Evolutionary conservation across 495 filamentous ascomycete species (phyloP).

Genomic region (Penicillium flavigenum): DNA sequence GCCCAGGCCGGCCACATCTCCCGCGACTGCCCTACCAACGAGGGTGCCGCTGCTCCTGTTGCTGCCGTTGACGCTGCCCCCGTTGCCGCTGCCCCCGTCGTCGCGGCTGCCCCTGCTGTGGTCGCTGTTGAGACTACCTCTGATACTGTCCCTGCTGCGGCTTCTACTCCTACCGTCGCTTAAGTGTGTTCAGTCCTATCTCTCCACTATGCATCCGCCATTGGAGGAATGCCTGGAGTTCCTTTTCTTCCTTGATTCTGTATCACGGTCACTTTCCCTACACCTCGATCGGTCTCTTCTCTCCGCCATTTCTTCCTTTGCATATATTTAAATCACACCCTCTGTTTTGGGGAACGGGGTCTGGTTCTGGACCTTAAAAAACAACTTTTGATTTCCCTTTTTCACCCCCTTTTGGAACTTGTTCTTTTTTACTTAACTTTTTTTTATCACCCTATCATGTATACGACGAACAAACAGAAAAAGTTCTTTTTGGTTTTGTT

Average conservation of each 20-base stretch:
- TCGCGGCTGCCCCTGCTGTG: slow-evolving; percentile 36
- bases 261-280: slow-evolving; percentile 36
- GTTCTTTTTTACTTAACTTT: slow-evolving; percentile 10
- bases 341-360: slow-evolving; percentile 24
- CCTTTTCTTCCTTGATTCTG: slow-evolving; percentile 33
- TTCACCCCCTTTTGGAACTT: slow-evolving; percentile 13
- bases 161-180: slow-evolving; percentile 56
- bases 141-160: slow-evolving; percentile 46
- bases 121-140: slow-evolving; percentile 44
- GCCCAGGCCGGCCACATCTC: slow-evolving; percentile 95
- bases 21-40: slow-evolving; percentile 74
- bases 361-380: slow-evolving; percentile 7
- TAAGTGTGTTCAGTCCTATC: slow-evolving; percentile 36
- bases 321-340: slow-evolving; percentile 42
- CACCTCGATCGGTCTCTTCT: slow-evolving; percentile 23
- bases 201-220: slow-evolving; percentile 26
- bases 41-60: slow-evolving; percentile 46
- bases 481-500: slow-evolving; percentile 31
- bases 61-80: slow-evolving; percentile 5
- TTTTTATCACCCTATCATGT: slow-evolving; percentile 38
- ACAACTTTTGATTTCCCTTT: slow-evolving; percentile 12
- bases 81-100: slow-evolving; percentile 36
- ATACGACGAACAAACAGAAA: slow-evolving; percentile 46
- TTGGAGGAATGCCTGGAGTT: slow-evolving; percentile 19
- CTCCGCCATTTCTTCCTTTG: slow-evolving; percentile 37